phyloP scores from a whole-genome alignment of 2,329 filamentous ascomycete genomes.

The Monilinia laxa region DNA sequence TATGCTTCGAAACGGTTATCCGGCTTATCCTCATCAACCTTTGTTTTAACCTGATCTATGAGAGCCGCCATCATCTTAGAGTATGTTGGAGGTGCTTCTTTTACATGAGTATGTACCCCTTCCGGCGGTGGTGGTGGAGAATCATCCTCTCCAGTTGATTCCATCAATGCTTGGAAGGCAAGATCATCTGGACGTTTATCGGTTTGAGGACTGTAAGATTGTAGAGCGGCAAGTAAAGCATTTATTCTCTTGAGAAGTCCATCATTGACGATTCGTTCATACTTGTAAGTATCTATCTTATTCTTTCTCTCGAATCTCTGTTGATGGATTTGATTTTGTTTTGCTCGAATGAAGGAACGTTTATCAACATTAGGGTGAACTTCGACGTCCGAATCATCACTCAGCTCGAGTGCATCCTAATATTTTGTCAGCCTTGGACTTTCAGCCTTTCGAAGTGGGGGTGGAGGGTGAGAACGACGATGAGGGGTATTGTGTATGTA shows the following conservation, averaged over 20 bases:
- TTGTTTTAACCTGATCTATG: slow-evolving; percentile 82
- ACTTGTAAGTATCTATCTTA: slow-evolving; percentile 88
- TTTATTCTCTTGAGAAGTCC: slow-evolving; percentile 83
- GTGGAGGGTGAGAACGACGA: slow-evolving; percentile 7
- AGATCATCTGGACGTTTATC: slow-evolving; percentile 71
- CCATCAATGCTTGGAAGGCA: slow-evolving; percentile 86
- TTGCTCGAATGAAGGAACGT: slow-evolving; percentile 94
- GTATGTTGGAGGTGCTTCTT: slow-evolving; percentile 75
- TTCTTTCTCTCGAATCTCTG: slow-evolving; percentile 81
- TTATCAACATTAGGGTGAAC: slow-evolving; percentile 99
- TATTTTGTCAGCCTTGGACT: slow-evolving; percentile 38
- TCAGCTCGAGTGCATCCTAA: slow-evolving; percentile 88
- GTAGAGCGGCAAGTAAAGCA: slow-evolving; percentile 70
- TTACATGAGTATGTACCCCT: slow-evolving; percentile 73
- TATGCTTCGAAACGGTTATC: slow-evolving; percentile 71
- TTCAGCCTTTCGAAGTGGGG: slow-evolving; percentile 35
- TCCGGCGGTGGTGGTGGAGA: slow-evolving; percentile 72
- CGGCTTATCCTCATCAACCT: slow-evolving; percentile 69
- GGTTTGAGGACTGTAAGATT: slow-evolving; percentile 68
- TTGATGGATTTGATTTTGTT: slow-evolving; percentile 95
- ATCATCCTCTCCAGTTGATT: slow-evolving; percentile 73
- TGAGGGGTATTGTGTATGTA: not conserved
- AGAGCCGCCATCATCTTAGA: slow-evolving; percentile 98
- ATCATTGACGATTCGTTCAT: slow-evolving; percentile 91
- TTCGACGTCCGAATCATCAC: slow-evolving; percentile 96